These are phyloP conservation scores for Obba rivulosa DNA, from an alignment of 768 basidiomycete species.

Conservation along the genomic window DNA sequence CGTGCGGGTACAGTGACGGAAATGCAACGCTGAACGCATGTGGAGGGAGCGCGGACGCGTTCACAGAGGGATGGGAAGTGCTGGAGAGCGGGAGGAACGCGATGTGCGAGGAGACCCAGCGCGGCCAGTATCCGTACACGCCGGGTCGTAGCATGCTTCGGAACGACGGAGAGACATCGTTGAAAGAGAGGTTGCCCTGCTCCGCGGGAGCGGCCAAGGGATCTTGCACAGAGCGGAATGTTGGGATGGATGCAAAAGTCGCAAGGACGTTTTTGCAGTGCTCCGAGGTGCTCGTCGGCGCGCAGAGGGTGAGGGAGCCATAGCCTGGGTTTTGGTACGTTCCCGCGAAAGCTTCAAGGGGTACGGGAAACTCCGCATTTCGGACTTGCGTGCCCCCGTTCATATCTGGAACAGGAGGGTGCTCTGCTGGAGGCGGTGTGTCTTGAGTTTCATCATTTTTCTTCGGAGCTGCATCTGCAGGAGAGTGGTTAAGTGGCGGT, in stretches of 20 bases:
- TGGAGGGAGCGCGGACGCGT: constrained; percentile 23
- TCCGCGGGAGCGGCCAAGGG: not conserved
- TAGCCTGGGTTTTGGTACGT: constrained; percentile 33
- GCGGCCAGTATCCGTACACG: not conserved
- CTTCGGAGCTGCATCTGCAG: too few species aligned
- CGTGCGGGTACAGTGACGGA: constrained; percentile 26
- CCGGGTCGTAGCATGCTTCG: too few species aligned
- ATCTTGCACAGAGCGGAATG: too few species aligned
- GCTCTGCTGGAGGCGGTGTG: too few species aligned
- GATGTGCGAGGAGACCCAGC: not conserved
- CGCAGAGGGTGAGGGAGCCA: constrained; percentile 32
- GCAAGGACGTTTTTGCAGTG: constrained; percentile 19
- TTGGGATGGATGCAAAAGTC: constrained; percentile 19
- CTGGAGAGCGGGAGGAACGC: not conserved
- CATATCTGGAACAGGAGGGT: too few species aligned
- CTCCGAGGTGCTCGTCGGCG: constrained; percentile 16
- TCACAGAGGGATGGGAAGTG: constrained; percentile 13
- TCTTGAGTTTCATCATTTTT: too few species aligned
- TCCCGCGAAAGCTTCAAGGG: constrained; percentile 26
- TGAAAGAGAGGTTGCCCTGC: too few species aligned
- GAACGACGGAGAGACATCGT: too few species aligned
- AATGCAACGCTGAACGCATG: constrained; percentile 19
- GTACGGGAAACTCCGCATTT: not conserved
- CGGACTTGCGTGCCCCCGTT: too few species aligned
- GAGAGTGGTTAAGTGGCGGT: too few species aligned